These are phyloP conservation scores for Alternaria arborescens DNA, from an alignment of 2,329 filamentous ascomycete genomes.

Conservation along the genomic window DNA sequence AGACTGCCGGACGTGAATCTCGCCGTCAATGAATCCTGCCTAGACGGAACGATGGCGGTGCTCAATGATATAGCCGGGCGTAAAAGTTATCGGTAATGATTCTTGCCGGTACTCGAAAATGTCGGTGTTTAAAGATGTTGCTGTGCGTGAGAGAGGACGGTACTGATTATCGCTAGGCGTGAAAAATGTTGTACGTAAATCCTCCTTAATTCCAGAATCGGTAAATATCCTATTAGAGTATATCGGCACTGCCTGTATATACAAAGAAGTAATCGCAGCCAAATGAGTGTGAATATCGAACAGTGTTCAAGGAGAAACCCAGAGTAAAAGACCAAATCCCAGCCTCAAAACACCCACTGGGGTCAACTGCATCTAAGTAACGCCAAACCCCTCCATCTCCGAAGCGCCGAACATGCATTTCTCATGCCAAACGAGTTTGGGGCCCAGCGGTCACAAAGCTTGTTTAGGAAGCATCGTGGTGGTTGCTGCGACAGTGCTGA, in stretches of 20 bases:
- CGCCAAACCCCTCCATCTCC: conserved; percentile 4
- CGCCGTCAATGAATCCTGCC: not conserved
- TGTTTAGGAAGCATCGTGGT: conserved; percentile 25
- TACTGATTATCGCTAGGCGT: not conserved
- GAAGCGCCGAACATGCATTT: conserved; percentile 10
- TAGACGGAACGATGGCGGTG: not conserved
- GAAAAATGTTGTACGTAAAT: not conserved
- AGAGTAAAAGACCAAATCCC: conserved; percentile 1
- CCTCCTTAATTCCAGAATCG: conserved; percentile 7
- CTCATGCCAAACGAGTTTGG: conserved; percentile 30
- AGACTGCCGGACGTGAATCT: not conserved
- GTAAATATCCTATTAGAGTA: not conserved
- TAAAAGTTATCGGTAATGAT: not conserved
- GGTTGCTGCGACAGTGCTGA: conserved; percentile 41
- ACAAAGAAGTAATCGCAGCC: not conserved
- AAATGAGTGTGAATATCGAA: not conserved
- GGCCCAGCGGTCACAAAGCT: conserved; percentile 19
- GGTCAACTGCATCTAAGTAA: conserved; percentile 13
- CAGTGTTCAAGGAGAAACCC: not conserved
- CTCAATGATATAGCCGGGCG: not conserved
- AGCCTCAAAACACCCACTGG: conserved; percentile 1
- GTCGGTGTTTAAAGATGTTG: not conserved
- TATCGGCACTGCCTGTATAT: not conserved
- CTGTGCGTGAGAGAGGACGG: not conserved
- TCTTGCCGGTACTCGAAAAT: not conserved